These are phyloP conservation scores for Blastomyces silverae DNA, from an alignment of 2,329 filamentous ascomycete genomes.

Conservation along the genomic window DNA sequence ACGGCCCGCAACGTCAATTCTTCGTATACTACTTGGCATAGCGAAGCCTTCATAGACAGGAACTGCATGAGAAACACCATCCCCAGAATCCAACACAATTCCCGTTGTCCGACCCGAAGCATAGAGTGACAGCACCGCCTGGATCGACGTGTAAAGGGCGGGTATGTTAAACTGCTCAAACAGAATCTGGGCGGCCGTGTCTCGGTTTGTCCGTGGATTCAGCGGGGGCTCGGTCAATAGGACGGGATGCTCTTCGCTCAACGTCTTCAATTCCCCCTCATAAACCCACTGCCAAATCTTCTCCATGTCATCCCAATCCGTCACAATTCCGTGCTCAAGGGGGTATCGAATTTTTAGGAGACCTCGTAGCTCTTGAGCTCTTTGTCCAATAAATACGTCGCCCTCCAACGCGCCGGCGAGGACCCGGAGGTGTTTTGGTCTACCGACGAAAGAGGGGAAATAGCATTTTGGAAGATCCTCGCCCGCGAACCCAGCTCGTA, in stretches of 20 bases:
- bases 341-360: conserved; percentile 94
- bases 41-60: conserved; percentile 98
- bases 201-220: conserved; percentile 91
- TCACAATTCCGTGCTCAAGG: conserved; percentile 94
- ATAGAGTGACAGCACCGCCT: conserved; percentile 92
- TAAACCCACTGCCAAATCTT: conserved; percentile 99
- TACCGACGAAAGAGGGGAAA: conserved; percentile 94
- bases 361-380: conserved; percentile 82
- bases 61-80: conserved; percentile 94
- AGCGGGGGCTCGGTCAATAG: conserved; percentile 92
- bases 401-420: conserved; percentile 95
- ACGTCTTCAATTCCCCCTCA: conserved; percentile 86
- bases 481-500: conserved; percentile 92
- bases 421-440: conserved; percentile 89
- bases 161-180: conserved; percentile 99
- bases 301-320: conserved; percentile 99
- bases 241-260: conserved; percentile 98
- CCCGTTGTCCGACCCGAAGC: conserved; percentile 93
- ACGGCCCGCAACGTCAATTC: conserved; percentile 91
- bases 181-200: conserved; percentile 92
- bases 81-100: conserved; percentile 89
- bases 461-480: conserved; percentile 94
- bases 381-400: conserved; percentile 92
- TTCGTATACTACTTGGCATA: conserved; percentile 87
- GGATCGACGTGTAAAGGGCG: conserved; percentile 91